Conservation (phyloP, 257 asterid species). For the Solanum verrucosum region DNA sequence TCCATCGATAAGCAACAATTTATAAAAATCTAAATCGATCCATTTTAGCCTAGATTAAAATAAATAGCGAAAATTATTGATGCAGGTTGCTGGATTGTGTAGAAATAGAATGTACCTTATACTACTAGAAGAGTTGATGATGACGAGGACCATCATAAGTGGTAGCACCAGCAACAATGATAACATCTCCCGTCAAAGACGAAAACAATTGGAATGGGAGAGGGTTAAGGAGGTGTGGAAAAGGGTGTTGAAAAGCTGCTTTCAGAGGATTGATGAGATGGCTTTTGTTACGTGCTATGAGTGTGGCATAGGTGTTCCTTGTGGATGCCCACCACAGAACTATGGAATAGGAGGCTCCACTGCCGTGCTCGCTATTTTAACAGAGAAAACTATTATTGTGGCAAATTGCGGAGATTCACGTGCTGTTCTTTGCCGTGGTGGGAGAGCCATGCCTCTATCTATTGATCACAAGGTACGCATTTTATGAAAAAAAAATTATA, state of each 20-base stretch:
- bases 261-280: neutral
- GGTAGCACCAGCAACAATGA: neutral
- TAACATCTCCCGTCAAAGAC: neutral
- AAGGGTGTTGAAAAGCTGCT: slow-evolving; percentile 1
- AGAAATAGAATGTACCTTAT: neutral
- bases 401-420: slow-evolving; percentile 25
- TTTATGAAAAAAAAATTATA: neutral
- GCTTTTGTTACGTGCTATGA: neutral
- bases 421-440: slow-evolving; percentile 13
- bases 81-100: neutral
- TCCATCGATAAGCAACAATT: neutral
- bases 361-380: slow-evolving; percentile 8
- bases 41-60: neutral
- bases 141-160: neutral
- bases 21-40: neutral
- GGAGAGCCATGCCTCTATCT: slow-evolving; percentile 13
- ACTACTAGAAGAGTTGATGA: neutral
- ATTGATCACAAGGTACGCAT: slow-evolving; percentile 13
- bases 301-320: neutral
- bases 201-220: neutral
- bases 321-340: neutral
- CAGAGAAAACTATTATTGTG: slow-evolving; percentile 6
- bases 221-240: neutral
- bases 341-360: slow-evolving; percentile 13
- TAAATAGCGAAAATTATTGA: no score